Percentiles rank a stretch among this genome's conserved stretches.
Conservation (phyloP, 768 basidiomycete species). For the Lentinus tigrinus region DNA sequence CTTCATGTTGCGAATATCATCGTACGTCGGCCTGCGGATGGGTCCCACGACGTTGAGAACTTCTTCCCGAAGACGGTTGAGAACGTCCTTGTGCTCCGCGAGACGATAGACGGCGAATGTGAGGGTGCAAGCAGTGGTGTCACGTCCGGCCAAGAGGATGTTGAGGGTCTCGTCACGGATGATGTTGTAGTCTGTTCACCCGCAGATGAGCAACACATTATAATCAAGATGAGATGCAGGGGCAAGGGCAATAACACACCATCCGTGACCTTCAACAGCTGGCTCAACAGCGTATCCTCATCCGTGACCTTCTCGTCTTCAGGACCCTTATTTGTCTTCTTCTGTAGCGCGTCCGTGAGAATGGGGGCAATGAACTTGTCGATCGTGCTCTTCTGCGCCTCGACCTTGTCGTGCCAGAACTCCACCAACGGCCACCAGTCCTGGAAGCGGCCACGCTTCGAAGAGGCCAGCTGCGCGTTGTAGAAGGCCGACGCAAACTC, state of each 20-base stretch:
- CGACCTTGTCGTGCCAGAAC: conserved; percentile 42
- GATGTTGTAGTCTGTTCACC: conserved; percentile 19
- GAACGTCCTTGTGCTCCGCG: conserved; percentile 48
- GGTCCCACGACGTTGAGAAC: conserved; percentile 46
- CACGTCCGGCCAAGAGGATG: conserved; percentile 30
- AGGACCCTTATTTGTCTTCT: conserved; percentile 31
- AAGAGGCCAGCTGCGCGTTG: conserved; percentile 33
- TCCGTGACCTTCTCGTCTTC: conserved; percentile 23
- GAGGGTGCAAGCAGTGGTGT: conserved; percentile 43
- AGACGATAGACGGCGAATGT: conserved; percentile 58
- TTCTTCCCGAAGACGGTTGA: conserved; percentile 48
- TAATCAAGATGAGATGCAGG: too few relatives aligned
- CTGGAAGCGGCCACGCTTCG: conserved; percentile 36
- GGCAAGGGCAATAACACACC: conserved; percentile 26
- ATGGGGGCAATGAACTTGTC: conserved; percentile 49
- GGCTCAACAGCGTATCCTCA: conserved; percentile 37
- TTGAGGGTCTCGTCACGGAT: conserved; percentile 29
- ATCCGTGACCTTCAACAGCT: conserved; percentile 37
- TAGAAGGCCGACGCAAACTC: conserved; percentile 40
- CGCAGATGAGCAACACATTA: background rate
- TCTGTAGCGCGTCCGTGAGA: conserved; percentile 39
- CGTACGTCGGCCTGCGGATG: conserved; percentile 46
- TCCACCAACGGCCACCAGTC: conserved; percentile 45
- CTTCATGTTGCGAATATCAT: conserved; percentile 56
- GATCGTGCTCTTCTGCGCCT: conserved; percentile 40